Percentiles rank a stretch among this genome's conserved stretches.
Evolutionary conservation across 176 grass and related monocot genomes (phyloP).

Genomic region (Avena atlantica): DNA sequence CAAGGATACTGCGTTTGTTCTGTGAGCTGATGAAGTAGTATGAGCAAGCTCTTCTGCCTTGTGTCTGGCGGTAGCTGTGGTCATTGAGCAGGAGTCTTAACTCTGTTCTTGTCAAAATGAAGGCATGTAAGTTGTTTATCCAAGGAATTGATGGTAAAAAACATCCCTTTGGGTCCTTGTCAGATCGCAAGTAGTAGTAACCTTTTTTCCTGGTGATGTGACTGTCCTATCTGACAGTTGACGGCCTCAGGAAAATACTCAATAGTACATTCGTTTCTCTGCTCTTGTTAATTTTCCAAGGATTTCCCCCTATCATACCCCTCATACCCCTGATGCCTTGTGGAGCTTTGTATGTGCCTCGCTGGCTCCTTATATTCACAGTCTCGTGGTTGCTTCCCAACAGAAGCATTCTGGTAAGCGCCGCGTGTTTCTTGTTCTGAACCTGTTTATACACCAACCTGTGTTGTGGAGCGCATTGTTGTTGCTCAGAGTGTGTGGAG

Average conservation of each 20-base stretch:
- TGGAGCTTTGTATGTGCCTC: background rate
- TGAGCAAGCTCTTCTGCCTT: background rate
- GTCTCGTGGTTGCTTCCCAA: background rate
- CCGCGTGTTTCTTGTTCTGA: background rate
- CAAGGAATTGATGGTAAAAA: background rate
- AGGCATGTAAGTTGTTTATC: background rate
- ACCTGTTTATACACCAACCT: background rate
- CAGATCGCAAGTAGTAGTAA: background rate
- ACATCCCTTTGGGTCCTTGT: background rate
- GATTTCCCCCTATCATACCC: background rate
- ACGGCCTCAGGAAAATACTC: background rate
- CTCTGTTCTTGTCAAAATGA: background rate
- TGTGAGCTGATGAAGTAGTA: background rate
- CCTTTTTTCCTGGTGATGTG: background rate
- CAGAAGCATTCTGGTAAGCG: background rate
- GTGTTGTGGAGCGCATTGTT: background rate
- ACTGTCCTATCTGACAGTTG: background rate
- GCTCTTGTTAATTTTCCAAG: background rate
- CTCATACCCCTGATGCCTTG: background rate
- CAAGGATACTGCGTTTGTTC: background rate
- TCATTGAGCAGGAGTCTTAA: background rate
- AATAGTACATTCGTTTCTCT: background rate
- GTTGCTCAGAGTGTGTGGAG: background rate
- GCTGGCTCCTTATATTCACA: background rate
- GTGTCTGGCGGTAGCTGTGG: background rate